Evolutionary conservation across 2,329 filamentous ascomycete genomes (phyloP).

Genomic region (Colletotrichum plurivorum): DNA sequence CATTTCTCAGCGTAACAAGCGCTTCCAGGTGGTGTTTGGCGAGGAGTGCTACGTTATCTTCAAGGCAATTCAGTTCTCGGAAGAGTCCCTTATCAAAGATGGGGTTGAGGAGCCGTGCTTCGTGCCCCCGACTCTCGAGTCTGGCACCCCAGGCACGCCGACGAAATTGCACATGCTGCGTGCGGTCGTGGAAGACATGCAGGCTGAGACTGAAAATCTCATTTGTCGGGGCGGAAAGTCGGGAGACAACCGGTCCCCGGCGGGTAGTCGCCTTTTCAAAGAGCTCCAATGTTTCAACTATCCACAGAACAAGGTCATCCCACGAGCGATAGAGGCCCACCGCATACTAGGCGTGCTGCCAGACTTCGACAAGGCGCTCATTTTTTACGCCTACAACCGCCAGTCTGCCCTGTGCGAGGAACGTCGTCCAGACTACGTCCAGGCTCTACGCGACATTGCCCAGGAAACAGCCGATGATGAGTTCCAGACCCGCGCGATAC

Average conservation of each 20-base stretch:
- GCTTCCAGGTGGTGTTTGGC: conserved; percentile 68
- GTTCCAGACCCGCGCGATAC: conserved; percentile 32
- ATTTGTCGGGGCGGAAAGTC: conserved; percentile 47
- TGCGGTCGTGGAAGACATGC: conserved; percentile 64
- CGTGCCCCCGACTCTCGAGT: conserved; percentile 50
- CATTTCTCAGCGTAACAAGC: conserved; percentile 71
- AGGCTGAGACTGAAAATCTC: conserved; percentile 62
- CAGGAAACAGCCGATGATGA: conserved; percentile 33
- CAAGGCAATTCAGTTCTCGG: conserved; percentile 63
- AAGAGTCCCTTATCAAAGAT: conserved; percentile 54
- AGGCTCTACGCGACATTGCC: conserved; percentile 34
- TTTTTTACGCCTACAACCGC: conserved; percentile 35
- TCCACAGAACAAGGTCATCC: conserved; percentile 20
- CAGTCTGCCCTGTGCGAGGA: conserved; percentile 34
- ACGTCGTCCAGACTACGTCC: conserved; percentile 26
- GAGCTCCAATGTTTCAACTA: conserved; percentile 40
- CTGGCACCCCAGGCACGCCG: conserved; percentile 46
- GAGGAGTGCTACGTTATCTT: conserved; percentile 65
- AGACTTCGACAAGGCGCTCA: conserved; percentile 34
- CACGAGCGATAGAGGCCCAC: conserved; percentile 21
- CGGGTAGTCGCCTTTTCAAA: conserved; percentile 23
- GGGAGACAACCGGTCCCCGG: conserved; percentile 14
- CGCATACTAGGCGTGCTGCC: conserved; percentile 38
- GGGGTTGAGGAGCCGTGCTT: conserved; percentile 57
- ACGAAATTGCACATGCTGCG: conserved; percentile 59